These are phyloP conservation scores for Filosporella fistucella DNA, from an alignment of 495 filamentous ascomycete species.

Conservation along the genomic window DNA sequence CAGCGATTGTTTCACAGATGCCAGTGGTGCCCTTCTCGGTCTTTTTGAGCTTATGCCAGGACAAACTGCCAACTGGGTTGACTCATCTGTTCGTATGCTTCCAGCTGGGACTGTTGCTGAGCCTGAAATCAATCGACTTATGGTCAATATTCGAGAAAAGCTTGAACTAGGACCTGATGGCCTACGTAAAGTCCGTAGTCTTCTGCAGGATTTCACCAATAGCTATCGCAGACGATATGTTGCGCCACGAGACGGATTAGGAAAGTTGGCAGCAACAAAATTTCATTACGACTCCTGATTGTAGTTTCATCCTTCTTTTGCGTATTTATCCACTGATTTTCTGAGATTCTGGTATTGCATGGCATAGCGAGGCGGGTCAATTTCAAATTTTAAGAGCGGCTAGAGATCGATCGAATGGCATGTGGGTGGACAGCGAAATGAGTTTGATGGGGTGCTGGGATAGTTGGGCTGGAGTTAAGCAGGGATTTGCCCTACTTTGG, in stretches of 20 bases:
- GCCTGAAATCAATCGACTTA: constrained; percentile 55
- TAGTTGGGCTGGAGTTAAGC: too few species aligned
- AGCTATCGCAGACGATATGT: constrained; percentile 90
- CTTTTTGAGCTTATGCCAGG: constrained; percentile 83
- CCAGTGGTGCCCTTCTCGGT: constrained; percentile 82
- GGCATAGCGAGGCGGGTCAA: constrained; percentile 18
- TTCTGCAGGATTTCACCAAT: constrained; percentile 96
- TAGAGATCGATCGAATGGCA: too few species aligned
- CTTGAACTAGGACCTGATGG: constrained; percentile 61
- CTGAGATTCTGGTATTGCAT: constrained; percentile 11
- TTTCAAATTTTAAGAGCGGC: too few species aligned
- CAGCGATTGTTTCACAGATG: constrained; percentile 88
- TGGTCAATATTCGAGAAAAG: constrained; percentile 60
- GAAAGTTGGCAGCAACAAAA: constrained; percentile 73
- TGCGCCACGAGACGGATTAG: constrained; percentile 86
- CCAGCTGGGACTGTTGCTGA: constrained; percentile 73
- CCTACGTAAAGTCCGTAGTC: constrained; percentile 70
- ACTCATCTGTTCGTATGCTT: constrained; percentile 75
- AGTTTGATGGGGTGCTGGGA: too few species aligned
- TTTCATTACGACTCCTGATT: constrained; percentile 68
- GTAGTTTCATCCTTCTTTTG: constrained; percentile 1
- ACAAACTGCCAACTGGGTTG: constrained; percentile 73
- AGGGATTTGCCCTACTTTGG: too few species aligned
- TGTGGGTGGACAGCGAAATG: too few species aligned
- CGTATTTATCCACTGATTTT: not conserved